Evolutionary conservation across 176 grass and related monocot genomes (phyloP).

Genomic region (Triticum turgidum): DNA sequence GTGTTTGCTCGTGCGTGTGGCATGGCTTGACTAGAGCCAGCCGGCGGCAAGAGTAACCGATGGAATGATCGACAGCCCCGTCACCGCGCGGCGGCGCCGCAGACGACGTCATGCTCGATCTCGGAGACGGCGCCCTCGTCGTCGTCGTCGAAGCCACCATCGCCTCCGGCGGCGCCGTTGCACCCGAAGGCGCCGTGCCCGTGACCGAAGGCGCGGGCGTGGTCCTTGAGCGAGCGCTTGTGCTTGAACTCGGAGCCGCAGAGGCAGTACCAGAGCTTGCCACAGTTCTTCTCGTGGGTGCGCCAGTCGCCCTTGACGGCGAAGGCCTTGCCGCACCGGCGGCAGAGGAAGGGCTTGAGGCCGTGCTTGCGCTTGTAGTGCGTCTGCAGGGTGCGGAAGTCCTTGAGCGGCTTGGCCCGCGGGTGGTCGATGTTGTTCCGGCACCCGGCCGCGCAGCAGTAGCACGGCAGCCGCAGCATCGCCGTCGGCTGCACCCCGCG

Average conservation of each 20-base stretch:
- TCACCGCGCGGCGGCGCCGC: conserved; percentile 29
- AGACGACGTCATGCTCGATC: conserved; percentile 59
- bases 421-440: conserved; percentile 99
- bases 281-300: conserved; percentile 99
- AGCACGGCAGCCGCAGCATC: conserved; percentile 94
- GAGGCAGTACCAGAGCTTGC: conserved; percentile 98
- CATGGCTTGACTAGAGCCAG: neutral
- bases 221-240: conserved; percentile 98
- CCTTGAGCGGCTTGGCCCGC: conserved; percentile 86
- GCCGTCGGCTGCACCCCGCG: conserved; percentile 95
- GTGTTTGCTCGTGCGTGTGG: neutral
- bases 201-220: conserved; percentile 79
- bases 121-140: conserved; percentile 80
- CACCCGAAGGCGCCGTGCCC: conserved; percentile 75
- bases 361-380: conserved; percentile 99
- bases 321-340: conserved; percentile 95
- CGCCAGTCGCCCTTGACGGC: conserved; percentile 97
- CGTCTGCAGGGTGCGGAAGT: conserved; percentile 95
- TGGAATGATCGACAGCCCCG: neutral
- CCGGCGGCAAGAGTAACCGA: neutral
- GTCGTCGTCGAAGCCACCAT: conserved; percentile 54
- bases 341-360: conserved; percentile 96
- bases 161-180: conserved; percentile 31
- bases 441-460: conserved; percentile 96
- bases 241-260: conserved; percentile 99